These are phyloP conservation scores for Leucosporidium scottii DNA, from an alignment of 768 basidiomycete genomes.

Conservation along the genomic window DNA sequence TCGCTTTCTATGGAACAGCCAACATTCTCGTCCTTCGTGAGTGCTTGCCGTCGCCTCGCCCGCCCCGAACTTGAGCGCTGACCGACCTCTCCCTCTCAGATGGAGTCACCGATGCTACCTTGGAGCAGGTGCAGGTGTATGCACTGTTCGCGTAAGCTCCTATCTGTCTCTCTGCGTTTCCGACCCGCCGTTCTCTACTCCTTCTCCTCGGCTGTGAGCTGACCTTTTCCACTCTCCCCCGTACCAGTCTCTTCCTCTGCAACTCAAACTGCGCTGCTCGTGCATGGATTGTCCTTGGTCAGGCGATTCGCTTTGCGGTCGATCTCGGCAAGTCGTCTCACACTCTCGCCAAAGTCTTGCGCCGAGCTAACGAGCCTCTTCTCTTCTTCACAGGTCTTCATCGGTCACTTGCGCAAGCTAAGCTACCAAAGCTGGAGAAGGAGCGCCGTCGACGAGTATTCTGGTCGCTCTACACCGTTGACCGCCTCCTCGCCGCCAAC, in stretches of 20 bases:
- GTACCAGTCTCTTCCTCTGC: background rate
- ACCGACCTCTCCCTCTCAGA: slow-evolving; percentile 2
- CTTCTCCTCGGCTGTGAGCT: no score
- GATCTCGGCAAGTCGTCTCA: background rate
- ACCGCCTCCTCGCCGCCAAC: slow-evolving; percentile 14
- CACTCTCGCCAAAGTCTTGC: no score
- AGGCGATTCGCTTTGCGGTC: slow-evolving; percentile 12
- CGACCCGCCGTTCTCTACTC: no score
- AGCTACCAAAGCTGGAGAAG: background rate
- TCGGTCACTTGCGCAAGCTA: slow-evolving; percentile 10
- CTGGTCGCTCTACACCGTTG: slow-evolving; percentile 15
- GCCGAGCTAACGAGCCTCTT: no score
- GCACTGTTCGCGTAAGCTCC: background rate
- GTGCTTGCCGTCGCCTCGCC: background rate
- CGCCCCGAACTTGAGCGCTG: background rate
- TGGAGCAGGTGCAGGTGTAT: background rate
- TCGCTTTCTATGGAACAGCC: slow-evolving; percentile 5
- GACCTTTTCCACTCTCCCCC: background rate
- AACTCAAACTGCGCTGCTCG: slow-evolving; percentile 14
- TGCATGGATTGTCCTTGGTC: slow-evolving; percentile 15
- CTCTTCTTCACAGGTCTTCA: slow-evolving; percentile 1
- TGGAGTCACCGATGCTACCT: slow-evolving; percentile 3
- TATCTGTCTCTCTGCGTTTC: no score
- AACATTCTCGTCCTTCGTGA: slow-evolving; percentile 7
- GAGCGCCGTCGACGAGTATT: slow-evolving; percentile 11